Base-by-base conservation (phyloP, 2,329 filamentous ascomycete species). In the Arthrobotrys iridis region DNA sequence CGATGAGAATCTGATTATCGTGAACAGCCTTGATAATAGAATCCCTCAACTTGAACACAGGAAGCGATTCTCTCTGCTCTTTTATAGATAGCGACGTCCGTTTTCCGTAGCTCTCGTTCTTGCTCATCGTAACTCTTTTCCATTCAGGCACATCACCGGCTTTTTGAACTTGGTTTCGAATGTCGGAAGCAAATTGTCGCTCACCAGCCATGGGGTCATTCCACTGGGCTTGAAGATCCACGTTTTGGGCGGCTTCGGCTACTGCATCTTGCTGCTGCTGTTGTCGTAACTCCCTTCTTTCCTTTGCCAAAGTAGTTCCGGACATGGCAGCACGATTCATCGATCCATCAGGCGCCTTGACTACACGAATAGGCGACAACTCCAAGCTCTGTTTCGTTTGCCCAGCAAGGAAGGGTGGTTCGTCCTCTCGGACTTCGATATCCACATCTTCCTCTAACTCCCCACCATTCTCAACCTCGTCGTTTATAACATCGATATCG, bases 281-380 rank as follows among this genome's bases (percentile, higher is more conserved):
- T 80, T 97, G 92, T 75, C 92, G 89, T 78, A 97, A 79, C 74
- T 99, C 95, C 81, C 93, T 90, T 60, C 95, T 87, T 81, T 99
- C 95, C 81, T 95, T 96, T 2, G 94, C 92, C 11, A 99, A 83
- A 3, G 89, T 87, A 13, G 94, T 93, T 46, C 95, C 94, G 6
- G 93, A 90, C 91, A 98, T 97, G 13, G 96, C 96, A 52, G 96
- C 93, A 80, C 95, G 88, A 81, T 99, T 99, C 82, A 99, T 89
- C 2, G 94, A 98, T n/a, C 95, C 95, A 82, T 99, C 95, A 0
- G 95, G 96, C 0, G 95, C 95, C 83, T 98, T 98, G 79, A 99
- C 92, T 20, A 99, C 93, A 77, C 96, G 88, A 76, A 99, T 99
- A 0, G 95, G 95, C 1, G 93, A 97, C 2, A 99, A 84, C 80